Base-by-base conservation (phyloP, 495 filamentous ascomycete genomes). In the Saxophila tyrrhenica region DNA sequence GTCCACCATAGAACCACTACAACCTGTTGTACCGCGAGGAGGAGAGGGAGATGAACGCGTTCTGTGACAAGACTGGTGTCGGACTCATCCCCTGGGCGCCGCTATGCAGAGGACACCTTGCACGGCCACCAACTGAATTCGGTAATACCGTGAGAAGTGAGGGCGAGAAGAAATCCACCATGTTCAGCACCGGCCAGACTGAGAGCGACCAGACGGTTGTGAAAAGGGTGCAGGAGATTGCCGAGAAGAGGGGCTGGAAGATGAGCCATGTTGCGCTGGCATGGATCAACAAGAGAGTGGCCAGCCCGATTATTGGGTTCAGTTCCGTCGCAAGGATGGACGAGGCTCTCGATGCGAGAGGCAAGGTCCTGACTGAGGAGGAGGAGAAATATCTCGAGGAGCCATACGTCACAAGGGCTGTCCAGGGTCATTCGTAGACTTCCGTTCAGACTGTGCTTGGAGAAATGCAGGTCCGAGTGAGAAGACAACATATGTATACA, bases 1-100 rank as follows among this genome's bases (percentile, higher is more conserved):
- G 9, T n/a, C 8, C 41, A 17, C 5, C 41, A 8, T 65, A 69
- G 58, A 71, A 71, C 50, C 67, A 69, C 35, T 70, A 71, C 48
- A 79, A 77, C 57, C 71, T 80, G 0, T 57, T 79, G 25, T 73
- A 73, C 52, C 76, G 79, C 32, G 78, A 82, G 53, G 78, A 82
- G 65, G 78, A 67, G 55, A 58, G 62, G 17, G 49, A 51, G 22
- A 38, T 51, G 49, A 39, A 39, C 19, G 20, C 49, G 9, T 39
- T 22, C 21, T 51, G 49, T 32, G 16, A 20, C 9, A 9, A 2
- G 9, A 39, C 29, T 5, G 49, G 49, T 17, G 35, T 51, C 35
- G 49, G 29, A 2, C 29, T 51, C 16, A 38, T 51, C 29, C 49
- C 49, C 17, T 51, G 49, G 49, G 64, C 65, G 15, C 69, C 69